phyloP scores from a whole-genome alignment of 2,329 filamentous ascomycete genomes.

The Ambrosiella beaveri region DNA sequence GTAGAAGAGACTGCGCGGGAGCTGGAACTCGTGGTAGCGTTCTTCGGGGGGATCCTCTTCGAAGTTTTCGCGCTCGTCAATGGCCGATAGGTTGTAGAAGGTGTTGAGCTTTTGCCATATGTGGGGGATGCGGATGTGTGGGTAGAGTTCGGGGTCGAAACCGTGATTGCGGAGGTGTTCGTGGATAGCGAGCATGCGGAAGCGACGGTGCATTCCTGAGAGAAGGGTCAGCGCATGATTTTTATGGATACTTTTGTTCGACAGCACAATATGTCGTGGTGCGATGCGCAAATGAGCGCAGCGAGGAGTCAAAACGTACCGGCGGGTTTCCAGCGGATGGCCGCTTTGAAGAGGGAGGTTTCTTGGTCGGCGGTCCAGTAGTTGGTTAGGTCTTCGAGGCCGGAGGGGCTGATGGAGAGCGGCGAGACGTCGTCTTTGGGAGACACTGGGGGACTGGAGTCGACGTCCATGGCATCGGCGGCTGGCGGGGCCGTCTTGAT shows the following conservation, averaged over 20 bases:
- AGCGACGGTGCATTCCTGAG: slow-evolving; percentile 79
- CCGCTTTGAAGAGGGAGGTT: slow-evolving; percentile 76
- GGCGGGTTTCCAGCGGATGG: slow-evolving; percentile 92
- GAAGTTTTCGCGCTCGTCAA: slow-evolving; percentile 67
- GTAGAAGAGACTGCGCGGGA: slow-evolving; percentile 32
- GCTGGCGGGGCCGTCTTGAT: slow-evolving; percentile 34
- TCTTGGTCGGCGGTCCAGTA: slow-evolving; percentile 89
- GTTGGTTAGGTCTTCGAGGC: slow-evolving; percentile 35
- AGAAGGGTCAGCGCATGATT: background rate
- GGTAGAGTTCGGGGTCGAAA: slow-evolving; percentile 49
- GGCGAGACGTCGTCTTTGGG: slow-evolving; percentile 1
- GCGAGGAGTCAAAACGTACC: slow-evolving; percentile 30
- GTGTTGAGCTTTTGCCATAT: slow-evolving; percentile 80
- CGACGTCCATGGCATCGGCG: slow-evolving; percentile 44
- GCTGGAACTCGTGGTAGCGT: slow-evolving; percentile 47
- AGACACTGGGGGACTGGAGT: slow-evolving; percentile 16
- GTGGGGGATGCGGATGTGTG: slow-evolving; percentile 73
- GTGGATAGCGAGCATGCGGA: slow-evolving; percentile 74
- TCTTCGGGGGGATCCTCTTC: slow-evolving; percentile 43
- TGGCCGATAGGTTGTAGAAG: slow-evolving; percentile 69
- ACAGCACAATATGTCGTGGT: too few relatives aligned
- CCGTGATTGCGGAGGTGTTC: slow-evolving; percentile 67
- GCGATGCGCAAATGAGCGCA: background rate
- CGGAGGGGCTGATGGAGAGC: slow-evolving; percentile 7
- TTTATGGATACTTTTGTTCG: background rate